Conservation (phyloP, 1,284 basidiomycete genomes). For the Xerocomus minutiporus region DNA sequence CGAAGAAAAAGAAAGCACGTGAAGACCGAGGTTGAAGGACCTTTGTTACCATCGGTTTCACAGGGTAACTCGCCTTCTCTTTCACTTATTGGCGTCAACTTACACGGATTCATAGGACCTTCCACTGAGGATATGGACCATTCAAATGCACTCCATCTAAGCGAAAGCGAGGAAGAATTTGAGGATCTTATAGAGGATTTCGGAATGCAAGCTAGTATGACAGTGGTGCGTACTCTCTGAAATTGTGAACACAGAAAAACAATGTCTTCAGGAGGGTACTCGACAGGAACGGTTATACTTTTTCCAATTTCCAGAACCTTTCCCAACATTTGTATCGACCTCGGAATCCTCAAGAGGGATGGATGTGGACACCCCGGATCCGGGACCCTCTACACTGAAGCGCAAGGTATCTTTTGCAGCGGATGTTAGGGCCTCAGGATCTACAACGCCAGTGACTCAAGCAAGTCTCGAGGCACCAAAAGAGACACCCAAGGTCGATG, state of each 20-base stretch:
- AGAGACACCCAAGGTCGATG: constrained; percentile 53
- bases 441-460: constrained; percentile 25
- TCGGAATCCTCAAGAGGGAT: constrained; percentile 21
- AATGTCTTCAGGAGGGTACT: constrained; percentile 35
- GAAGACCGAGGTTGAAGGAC: constrained; percentile 47
- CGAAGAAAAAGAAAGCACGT: constrained; percentile 39
- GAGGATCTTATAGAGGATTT: constrained; percentile 87
- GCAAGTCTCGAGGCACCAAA: constrained; percentile 29
- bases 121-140: constrained; percentile 47
- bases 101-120: constrained; percentile 25
- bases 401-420: constrained; percentile 61
- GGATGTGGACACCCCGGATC: constrained; percentile 29
- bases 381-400: constrained; percentile 27
- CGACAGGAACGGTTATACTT: constrained; percentile 75
- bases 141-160: constrained; percentile 74
- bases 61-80: constrained; percentile 32
- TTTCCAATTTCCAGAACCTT: constrained; percentile 90
- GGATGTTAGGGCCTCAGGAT: constrained; percentile 45
- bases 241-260: constrained; percentile 3
- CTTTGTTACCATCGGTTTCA: constrained; percentile 24
- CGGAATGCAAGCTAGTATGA: constrained; percentile 38
- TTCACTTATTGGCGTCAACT: not conserved
- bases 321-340: constrained; percentile 65
- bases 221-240: constrained; percentile 35
- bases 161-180: constrained; percentile 80